Percentiles rank a stretch among this genome's conserved stretches.
Conservation (phyloP, 257 asterid species). For the Fraxinus pennsylvanica region DNA sequence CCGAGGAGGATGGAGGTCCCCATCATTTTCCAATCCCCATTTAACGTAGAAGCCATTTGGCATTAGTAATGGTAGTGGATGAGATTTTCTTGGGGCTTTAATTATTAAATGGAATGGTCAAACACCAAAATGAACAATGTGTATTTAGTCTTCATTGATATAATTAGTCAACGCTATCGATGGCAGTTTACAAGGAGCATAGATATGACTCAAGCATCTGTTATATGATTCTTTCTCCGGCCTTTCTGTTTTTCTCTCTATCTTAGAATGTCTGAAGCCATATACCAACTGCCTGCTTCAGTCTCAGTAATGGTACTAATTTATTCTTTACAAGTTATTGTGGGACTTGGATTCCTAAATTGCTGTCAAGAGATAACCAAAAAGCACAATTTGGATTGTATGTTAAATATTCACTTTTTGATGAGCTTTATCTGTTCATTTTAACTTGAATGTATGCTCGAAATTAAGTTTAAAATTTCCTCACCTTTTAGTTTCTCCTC, state of each 20-base stretch:
- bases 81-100: neutral
- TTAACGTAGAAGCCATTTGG: neutral
- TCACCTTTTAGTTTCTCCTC: neutral
- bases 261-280: neutral
- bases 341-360: neutral
- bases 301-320: neutral
- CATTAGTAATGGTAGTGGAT: neutral
- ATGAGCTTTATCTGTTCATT: neutral
- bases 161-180: neutral
- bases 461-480: neutral
- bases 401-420: neutral
- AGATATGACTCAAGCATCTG: neutral
- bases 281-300: neutral
- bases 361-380: too few species aligned
- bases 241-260: neutral
- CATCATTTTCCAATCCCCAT: neutral
- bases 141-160: too few species aligned
- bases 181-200: neutral
- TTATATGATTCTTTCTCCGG: neutral
- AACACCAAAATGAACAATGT: neutral
- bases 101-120: neutral
- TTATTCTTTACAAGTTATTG: neutral
- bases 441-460: neutral
- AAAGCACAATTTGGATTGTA: neutral
- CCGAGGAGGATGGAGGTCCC: neutral